Evolutionary conservation across 169 alveolate genomes (phyloP).

Genomic region (Cryptosporidium viatorum): DNA sequence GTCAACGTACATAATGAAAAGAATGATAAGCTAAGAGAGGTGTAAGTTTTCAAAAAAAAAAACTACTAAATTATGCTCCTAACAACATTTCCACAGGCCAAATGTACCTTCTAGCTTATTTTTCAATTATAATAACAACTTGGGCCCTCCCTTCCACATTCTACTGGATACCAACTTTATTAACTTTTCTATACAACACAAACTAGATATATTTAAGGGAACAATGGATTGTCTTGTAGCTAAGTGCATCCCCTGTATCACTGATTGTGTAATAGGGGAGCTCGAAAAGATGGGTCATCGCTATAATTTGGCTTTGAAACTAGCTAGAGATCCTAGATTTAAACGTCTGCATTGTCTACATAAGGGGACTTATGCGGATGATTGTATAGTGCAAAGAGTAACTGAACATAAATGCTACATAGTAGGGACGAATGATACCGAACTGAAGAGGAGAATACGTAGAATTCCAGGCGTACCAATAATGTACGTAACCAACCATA

Average conservation of each 20-base stretch:
- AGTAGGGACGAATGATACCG: slow-evolving; percentile 99
- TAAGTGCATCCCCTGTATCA: slow-evolving; percentile 95
- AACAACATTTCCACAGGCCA: slow-evolving; percentile 76
- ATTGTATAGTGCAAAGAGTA: slow-evolving; percentile 97
- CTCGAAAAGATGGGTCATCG: slow-evolving; percentile 98
- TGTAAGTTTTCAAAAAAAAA: slow-evolving; percentile 93
- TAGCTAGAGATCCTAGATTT: slow-evolving; percentile 97
- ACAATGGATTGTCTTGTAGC: slow-evolving; percentile 97
- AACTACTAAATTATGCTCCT: slow-evolving; percentile 85
- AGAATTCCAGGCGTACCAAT: slow-evolving; percentile 99
- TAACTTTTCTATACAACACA: slow-evolving; percentile 97
- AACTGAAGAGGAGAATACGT: slow-evolving; percentile 95
- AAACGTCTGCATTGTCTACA: slow-evolving; percentile 95
- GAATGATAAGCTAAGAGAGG: slow-evolving; percentile 87
- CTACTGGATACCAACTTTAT: slow-evolving; percentile 99
- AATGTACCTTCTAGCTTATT: slow-evolving; percentile 83
- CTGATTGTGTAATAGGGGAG: slow-evolving; percentile 99
- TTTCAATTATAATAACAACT: slow-evolving; percentile 91
- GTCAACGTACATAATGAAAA: background rate
- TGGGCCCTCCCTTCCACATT: slow-evolving; percentile 98
- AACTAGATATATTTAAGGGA: slow-evolving; percentile 94
- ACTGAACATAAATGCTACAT: slow-evolving; percentile 95
- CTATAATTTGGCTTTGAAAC: slow-evolving; percentile 94
- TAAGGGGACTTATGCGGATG: slow-evolving; percentile 99
- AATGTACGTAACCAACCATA: slow-evolving; percentile 94